Percentiles rank a stretch among this genome's conserved stretches.
phyloP scores from a whole-genome alignment of 2,329 filamentous ascomycete species.

The Trichophyton benhamiae region DNA sequence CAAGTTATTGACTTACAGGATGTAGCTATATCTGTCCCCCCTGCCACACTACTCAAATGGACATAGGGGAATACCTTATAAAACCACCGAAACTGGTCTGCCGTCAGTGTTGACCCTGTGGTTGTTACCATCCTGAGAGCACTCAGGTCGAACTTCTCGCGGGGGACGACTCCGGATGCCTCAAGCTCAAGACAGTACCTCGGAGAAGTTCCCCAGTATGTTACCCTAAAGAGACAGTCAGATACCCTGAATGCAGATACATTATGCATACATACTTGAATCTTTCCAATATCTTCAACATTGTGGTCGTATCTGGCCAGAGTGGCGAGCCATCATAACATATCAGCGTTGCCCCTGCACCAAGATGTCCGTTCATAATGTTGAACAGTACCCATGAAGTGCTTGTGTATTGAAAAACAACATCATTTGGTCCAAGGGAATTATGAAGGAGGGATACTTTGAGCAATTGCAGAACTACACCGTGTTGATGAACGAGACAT shows the following conservation, averaged over 20 bases:
- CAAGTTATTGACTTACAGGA: constrained; percentile 18
- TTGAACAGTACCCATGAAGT: constrained; percentile 40
- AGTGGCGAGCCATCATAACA: constrained; percentile 36
- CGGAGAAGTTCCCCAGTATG: constrained; percentile 35
- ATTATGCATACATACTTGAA: constrained; percentile 15
- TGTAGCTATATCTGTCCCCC: constrained; percentile 38
- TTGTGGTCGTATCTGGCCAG: constrained; percentile 27
- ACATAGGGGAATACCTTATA: constrained; percentile 30
- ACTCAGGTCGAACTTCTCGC: constrained; percentile 27
- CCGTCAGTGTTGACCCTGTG: constrained; percentile 34
- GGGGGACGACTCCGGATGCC: constrained; percentile 23
- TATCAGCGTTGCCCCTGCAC: constrained; percentile 21
- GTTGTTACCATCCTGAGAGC: constrained; percentile 34
- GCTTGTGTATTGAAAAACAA: constrained; percentile 36
- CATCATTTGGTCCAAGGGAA: constrained; percentile 27
- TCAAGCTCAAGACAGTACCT: constrained; percentile 36
- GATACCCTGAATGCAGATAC: not conserved
- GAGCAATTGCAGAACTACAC: constrained; percentile 33
- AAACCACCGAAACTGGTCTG: constrained; percentile 36
- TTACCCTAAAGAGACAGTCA: constrained; percentile 16
- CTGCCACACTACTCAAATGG: constrained; percentile 34
- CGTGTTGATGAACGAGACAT: constrained; percentile 36
- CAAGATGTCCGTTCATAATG: constrained; percentile 34
- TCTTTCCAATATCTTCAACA: constrained; percentile 27
- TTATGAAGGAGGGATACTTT: constrained; percentile 37